Conservation (phyloP, 2,329 filamentous ascomycete species). For the Endoconidiophora laricicola region DNA sequence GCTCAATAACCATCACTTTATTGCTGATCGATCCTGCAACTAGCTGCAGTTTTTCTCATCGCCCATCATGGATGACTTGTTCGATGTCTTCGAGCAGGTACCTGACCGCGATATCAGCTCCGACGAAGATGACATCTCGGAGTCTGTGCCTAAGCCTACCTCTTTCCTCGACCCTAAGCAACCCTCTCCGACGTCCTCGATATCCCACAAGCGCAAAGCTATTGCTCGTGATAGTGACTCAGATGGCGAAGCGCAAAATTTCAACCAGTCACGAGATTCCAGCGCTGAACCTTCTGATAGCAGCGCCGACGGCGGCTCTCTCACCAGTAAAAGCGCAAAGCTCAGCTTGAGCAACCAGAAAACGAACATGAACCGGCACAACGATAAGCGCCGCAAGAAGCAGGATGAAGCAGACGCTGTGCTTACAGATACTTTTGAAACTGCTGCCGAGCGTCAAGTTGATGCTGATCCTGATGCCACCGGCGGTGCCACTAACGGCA, state of each 20-base stretch:
- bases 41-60: background rate
- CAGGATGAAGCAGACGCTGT: conserved; percentile 52
- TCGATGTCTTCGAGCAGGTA: conserved; percentile 64
- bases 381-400: conserved; percentile 44
- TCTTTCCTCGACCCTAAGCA: background rate
- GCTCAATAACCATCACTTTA: background rate
- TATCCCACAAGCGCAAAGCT: conserved; percentile 16
- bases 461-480: conserved; percentile 7
- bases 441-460: conserved; percentile 81
- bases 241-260: background rate
- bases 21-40: background rate
- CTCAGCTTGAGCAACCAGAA: background rate
- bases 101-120: conserved; percentile 26
- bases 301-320: conserved; percentile 26
- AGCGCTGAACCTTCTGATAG: conserved; percentile 20
- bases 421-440: conserved; percentile 86
- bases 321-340: conserved; percentile 24
- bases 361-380: conserved; percentile 19
- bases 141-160: background rate
- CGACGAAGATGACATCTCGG: conserved; percentile 23
- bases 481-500: conserved; percentile 2
- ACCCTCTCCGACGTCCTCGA: background rate
- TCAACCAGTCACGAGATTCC: conserved; percentile 14
- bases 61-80: conserved; percentile 54
- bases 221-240: conserved; percentile 1